Percentiles rank a stretch among this genome's conserved stretches.
These are phyloP conservation scores for Claviceps pazoutovae DNA, from an alignment of 2,329 filamentous ascomycete species.

Conservation along the genomic window DNA sequence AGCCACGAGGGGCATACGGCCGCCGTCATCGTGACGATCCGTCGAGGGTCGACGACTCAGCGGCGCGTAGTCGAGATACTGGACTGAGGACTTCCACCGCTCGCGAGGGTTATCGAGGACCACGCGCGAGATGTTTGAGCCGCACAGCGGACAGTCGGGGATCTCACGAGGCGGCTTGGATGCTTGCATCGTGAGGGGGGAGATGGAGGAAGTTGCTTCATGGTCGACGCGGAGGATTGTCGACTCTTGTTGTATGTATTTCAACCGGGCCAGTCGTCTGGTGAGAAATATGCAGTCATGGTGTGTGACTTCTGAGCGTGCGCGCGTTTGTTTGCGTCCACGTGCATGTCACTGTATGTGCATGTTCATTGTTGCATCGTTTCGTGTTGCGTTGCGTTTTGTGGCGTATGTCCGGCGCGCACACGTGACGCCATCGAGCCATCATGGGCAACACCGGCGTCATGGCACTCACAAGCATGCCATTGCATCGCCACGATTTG, in stretches of 20 bases:
- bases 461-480: no score
- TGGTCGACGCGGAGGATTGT: no score
- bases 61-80: conserved; percentile 2
- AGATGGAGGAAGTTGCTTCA: not conserved
- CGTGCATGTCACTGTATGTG: no score
- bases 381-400: not conserved
- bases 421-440: not conserved
- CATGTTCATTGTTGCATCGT: not conserved
- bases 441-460: not conserved
- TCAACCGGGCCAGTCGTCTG: no score
- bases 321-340: no score
- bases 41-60: not conserved
- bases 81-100: conserved; percentile 5
- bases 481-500: no score
- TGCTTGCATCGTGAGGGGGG: not conserved
- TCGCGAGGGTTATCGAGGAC: conserved; percentile 1
- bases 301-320: no score
- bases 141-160: conserved; percentile 4
- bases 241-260: no score
- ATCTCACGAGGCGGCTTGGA: not conserved
- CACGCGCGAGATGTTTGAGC: conserved; percentile 3
- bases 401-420: not conserved
- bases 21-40: not conserved
- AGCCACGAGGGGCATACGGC: conserved; percentile 2
- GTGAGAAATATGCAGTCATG: no score